These are phyloP conservation scores for Axilococcus clingmanii DNA, from an alignment of 139 green algal species.

Conservation along the genomic window DNA sequence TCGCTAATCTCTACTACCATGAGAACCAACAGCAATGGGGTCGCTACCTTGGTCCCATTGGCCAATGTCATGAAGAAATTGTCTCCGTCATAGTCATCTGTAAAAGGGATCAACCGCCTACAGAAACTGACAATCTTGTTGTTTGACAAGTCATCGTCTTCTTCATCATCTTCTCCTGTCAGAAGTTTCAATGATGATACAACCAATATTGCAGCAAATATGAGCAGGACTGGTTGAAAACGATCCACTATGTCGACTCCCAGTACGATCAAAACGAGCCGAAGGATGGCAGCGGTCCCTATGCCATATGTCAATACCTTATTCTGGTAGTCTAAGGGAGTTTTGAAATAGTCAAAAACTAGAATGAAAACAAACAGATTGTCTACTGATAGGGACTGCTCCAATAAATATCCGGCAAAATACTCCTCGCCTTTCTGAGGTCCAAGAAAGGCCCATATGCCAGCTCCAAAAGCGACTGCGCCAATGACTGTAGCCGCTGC, in stretches of 20 bases:
- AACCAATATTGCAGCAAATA: slow-evolving; percentile 90
- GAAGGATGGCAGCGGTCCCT: slow-evolving; percentile 73
- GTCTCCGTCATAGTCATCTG: slow-evolving; percentile 73
- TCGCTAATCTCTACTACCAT: slow-evolving; percentile 88
- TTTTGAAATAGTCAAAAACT: slow-evolving; percentile 90
- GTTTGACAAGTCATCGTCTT: slow-evolving; percentile 63
- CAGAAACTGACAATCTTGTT: slow-evolving; percentile 76
- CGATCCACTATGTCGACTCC: slow-evolving; percentile 68
- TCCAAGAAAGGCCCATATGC: slow-evolving; percentile 50
- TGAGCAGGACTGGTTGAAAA: slow-evolving; percentile 81
- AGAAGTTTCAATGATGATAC: slow-evolving; percentile 70
- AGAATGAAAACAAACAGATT: slow-evolving; percentile 99
- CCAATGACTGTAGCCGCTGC: slow-evolving; percentile 30
- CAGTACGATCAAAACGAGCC: slow-evolving; percentile 72
- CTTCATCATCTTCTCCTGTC: slow-evolving; percentile 42
- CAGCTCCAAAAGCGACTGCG: slow-evolving; percentile 57
- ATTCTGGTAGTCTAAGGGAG: slow-evolving; percentile 49
- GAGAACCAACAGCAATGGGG: slow-evolving; percentile 86
- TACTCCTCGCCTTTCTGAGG: slow-evolving; percentile 37
- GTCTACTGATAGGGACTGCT: slow-evolving; percentile 92
- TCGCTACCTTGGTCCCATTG: slow-evolving; percentile 51
- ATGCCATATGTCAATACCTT: slow-evolving; percentile 91
- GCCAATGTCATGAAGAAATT: slow-evolving; percentile 77
- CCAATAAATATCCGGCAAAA: slow-evolving; percentile 93
- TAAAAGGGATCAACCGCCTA: slow-evolving; percentile 32